Evolutionary conservation across 2,329 filamentous ascomycete genomes (phyloP).

Genomic region (Fusarium nelsonii): DNA sequence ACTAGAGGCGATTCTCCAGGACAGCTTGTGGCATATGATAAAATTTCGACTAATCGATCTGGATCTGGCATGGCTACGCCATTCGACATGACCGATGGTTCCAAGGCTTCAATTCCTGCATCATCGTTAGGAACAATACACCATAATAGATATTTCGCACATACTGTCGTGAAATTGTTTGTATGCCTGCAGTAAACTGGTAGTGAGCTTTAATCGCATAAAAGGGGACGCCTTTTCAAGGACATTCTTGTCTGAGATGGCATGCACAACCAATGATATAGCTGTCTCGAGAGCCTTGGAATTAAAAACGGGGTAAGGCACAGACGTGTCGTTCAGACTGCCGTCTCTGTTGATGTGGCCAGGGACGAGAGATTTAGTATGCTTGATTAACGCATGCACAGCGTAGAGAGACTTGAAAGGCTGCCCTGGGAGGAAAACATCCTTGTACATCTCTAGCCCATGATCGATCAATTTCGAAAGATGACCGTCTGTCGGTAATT

Average conservation of each 20-base stretch:
- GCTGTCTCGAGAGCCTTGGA: slow-evolving; percentile 58
- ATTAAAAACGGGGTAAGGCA: slow-evolving; percentile 45
- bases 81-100: slow-evolving; percentile 15
- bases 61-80: slow-evolving; percentile 37
- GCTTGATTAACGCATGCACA: slow-evolving; percentile 73
- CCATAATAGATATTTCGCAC: slow-evolving; percentile 5
- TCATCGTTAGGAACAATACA: slow-evolving; percentile 13
- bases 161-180: slow-evolving; percentile 48
- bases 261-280: slow-evolving; percentile 68
- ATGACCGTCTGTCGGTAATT: slow-evolving; percentile 75
- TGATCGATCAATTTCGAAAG: slow-evolving; percentile 71
- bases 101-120: slow-evolving; percentile 32
- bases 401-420: slow-evolving; percentile 82
- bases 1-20: slow-evolving; percentile 44
- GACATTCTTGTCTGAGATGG: slow-evolving; percentile 70
- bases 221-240: slow-evolving; percentile 52
- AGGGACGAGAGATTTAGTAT: slow-evolving; percentile 63
- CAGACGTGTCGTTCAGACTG: not conserved
- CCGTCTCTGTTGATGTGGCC: slow-evolving; percentile 13
- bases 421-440: slow-evolving; percentile 76
- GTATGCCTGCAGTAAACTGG: slow-evolving; percentile 48
- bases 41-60: slow-evolving; percentile 45
- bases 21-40: slow-evolving; percentile 43
- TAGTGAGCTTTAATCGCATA: slow-evolving; percentile 48
- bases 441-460: slow-evolving; percentile 63